These are phyloP conservation scores for Kodamaea ohmeri DNA, from an alignment of 1,139 yeast species.

Conservation along the genomic window DNA sequence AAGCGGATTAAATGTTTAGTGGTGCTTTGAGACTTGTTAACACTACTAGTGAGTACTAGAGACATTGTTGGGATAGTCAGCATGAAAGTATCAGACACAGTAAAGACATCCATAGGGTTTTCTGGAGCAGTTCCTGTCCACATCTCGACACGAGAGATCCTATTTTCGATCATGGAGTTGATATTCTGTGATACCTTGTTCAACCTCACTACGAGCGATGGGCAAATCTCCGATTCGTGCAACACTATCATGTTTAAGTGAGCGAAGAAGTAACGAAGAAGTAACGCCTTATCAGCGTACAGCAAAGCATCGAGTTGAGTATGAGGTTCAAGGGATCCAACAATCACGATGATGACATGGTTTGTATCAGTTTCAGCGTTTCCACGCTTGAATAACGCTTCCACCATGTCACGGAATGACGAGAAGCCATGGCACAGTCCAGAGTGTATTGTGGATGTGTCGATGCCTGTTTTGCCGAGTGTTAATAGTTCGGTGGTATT, in stretches of 20 bases:
- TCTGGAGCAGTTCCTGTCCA: constrained; percentile 53
- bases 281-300: constrained; percentile 29
- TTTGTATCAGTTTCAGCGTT: constrained; percentile 35
- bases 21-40: constrained; percentile 24
- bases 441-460: neutral
- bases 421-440: constrained; percentile 6
- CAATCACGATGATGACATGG: constrained; percentile 33
- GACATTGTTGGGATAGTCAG: constrained; percentile 33
- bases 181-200: constrained; percentile 30
- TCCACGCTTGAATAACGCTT: constrained; percentile 34
- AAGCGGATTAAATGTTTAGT: constrained; percentile 24
- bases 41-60: constrained; percentile 24
- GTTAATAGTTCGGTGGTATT: constrained; percentile 1
- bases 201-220: constrained; percentile 20
- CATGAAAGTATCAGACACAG: constrained; percentile 4
- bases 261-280: constrained; percentile 39
- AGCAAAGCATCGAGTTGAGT: constrained; percentile 20
- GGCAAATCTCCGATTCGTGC: constrained; percentile 14
- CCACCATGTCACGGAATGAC: constrained; percentile 12
- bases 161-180: constrained; percentile 26
- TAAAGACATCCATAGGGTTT: constrained; percentile 27
- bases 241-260: constrained; percentile 42
- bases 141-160: constrained; percentile 50
- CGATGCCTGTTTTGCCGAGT: neutral
- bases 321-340: constrained; percentile 16